phyloP scores from a whole-genome alignment of 768 basidiomycete species.

The Dentipellis fragilis region DNA sequence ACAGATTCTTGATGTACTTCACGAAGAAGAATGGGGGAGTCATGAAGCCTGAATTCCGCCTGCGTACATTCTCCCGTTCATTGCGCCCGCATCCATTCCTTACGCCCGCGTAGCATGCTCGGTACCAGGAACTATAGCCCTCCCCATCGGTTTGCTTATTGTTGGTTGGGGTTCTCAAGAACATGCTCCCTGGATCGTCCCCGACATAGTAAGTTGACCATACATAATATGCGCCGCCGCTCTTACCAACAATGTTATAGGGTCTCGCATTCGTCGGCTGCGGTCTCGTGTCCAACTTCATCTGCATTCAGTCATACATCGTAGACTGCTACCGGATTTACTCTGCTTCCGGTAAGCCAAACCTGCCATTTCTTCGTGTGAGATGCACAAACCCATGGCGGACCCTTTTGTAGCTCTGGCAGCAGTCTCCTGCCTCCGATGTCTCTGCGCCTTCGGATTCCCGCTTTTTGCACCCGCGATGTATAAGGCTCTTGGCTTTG shows the following conservation, averaged over 20 bases:
- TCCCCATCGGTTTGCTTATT: constrained; percentile 64
- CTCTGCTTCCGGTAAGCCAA: constrained; percentile 49
- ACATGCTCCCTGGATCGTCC: constrained; percentile 56
- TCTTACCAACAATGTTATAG: constrained; percentile 21
- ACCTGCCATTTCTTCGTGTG: constrained; percentile 1
- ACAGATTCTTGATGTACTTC: constrained; percentile 8
- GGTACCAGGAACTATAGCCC: constrained; percentile 43
- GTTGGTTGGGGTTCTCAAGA: constrained; percentile 60
- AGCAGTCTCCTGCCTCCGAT: constrained; percentile 51
- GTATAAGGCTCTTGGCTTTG: constrained; percentile 57
- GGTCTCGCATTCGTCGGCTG: constrained; percentile 48
- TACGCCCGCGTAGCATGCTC: not conserved
- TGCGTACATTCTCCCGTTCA: not conserved
- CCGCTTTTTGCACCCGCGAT: constrained; percentile 68
- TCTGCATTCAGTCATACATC: constrained; percentile 56
- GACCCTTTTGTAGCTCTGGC: constrained; percentile 41
- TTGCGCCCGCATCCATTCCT: not conserved
- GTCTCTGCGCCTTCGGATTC: constrained; percentile 62
- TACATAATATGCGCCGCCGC: not conserved
- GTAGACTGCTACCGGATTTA: constrained; percentile 58
- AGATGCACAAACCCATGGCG: not conserved
- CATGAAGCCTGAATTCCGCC: not conserved
- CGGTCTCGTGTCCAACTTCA: constrained; percentile 50
- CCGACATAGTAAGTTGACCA: constrained; percentile 42
- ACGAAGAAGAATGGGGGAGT: not conserved